Evolutionary conservation across 331 rosid genomes (phyloP).

Genomic region (Prunus yedoensis): DNA sequence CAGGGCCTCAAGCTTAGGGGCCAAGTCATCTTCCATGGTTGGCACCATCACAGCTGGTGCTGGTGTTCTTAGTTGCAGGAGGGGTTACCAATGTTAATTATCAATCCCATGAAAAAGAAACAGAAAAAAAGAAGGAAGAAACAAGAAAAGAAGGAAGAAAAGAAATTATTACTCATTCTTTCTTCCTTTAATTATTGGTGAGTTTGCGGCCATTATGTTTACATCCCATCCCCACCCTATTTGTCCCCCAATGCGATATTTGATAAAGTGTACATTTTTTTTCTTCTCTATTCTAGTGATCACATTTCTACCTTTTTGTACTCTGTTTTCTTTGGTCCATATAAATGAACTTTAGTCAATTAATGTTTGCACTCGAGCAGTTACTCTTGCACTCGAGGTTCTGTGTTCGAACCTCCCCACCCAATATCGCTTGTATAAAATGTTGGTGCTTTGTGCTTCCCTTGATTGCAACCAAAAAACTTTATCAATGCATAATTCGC

Average conservation of each 20-base stretch:
- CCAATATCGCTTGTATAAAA: too few relatives aligned
- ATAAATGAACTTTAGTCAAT: constrained; percentile 4
- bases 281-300: neutral
- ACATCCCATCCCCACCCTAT: constrained; percentile 22
- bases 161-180: constrained; percentile 36
- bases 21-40: constrained; percentile 88
- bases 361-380: neutral
- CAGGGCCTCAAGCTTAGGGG: constrained; percentile 95
- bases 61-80: constrained; percentile 75
- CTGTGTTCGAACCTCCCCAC: too few relatives aligned
- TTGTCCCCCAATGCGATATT: constrained; percentile 37
- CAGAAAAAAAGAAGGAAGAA: constrained; percentile 27
- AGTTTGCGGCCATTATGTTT: constrained; percentile 40
- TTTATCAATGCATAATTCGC: neutral
- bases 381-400: too few relatives aligned
- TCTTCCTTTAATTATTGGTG: constrained; percentile 41
- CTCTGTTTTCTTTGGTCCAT: constrained; percentile 1
- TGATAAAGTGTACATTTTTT: constrained; percentile 47
- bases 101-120: constrained; percentile 17
- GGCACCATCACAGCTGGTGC: constrained; percentile 67
- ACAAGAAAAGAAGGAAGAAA: constrained; percentile 31
- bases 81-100: constrained; percentile 60
- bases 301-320: constrained; percentile 10
- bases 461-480: too few relatives aligned
- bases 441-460: too few relatives aligned